Conservation (phyloP, 768 basidiomycete species). For the Russula brevipes region DNA sequence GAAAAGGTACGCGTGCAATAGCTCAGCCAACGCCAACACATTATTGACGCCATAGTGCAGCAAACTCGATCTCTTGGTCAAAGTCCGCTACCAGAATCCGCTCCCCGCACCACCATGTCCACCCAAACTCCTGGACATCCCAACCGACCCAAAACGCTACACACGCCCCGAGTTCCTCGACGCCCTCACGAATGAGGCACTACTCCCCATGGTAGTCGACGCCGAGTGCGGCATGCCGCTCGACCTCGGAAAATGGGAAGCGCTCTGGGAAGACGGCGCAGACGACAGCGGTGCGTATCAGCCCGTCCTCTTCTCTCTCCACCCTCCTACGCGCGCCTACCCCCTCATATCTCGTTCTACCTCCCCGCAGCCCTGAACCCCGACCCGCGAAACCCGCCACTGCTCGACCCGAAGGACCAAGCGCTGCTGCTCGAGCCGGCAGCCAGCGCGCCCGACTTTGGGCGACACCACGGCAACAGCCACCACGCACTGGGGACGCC, state of each 20-base stretch:
- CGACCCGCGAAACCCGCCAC: constrained; percentile 50
- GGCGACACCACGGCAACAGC: constrained; percentile 34
- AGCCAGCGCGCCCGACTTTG: constrained; percentile 38
- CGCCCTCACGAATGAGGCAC: constrained; percentile 71
- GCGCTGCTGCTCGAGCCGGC: constrained; percentile 69
- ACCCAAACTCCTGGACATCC: constrained; percentile 87
- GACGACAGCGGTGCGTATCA: constrained; percentile 52
- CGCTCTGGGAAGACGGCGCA: constrained; percentile 76
- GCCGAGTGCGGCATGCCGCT: constrained; percentile 96
- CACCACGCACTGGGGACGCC: constrained; percentile 38
- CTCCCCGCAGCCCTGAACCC: constrained; percentile 53
- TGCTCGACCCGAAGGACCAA: constrained; percentile 69
- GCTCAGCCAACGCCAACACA: background rate
- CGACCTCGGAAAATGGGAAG: constrained; percentile 78
- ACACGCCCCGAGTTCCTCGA: constrained; percentile 81
- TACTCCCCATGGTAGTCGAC: constrained; percentile 93
- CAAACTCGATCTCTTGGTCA: constrained; percentile 87
- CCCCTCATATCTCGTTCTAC: constrained; percentile 4
- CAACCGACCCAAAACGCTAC: constrained; percentile 86
- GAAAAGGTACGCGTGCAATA: constrained; percentile 41
- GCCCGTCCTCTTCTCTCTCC: background rate
- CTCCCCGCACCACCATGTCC: constrained; percentile 96
- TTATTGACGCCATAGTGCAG: constrained; percentile 33
- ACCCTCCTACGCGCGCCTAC: background rate
- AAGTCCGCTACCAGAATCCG: constrained; percentile 91